Evolutionary conservation across 306 rosid species (phyloP), one percentile per base, ranked within the genome.

Genomic region (Oxytropis ochrocephala): DNA sequence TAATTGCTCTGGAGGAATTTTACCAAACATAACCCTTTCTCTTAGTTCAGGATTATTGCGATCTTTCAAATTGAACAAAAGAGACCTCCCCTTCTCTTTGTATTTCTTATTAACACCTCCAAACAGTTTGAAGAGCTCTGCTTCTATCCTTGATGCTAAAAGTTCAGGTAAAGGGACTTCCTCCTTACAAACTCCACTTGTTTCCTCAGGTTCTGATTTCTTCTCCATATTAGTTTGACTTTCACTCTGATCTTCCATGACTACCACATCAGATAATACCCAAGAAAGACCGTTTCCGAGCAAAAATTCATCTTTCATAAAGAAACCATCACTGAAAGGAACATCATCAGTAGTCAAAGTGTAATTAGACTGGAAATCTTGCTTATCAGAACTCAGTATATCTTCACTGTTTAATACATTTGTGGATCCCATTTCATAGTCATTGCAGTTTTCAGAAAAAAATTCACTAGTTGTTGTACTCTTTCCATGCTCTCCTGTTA

Each of bases 21-120:
- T 87, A 16, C 99, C 97, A 14, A 84, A 83, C 95, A 91, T 84
- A 58, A 95, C 97, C 82, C 91, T 84, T 81, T 95, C 97, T 67
- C 96, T 81, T 35, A 95, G 78, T 78, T 91, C 97, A 27, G 99
- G 99, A 80, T 95, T 95, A 74, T 70, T 95, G 66, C 91, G 94
- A 81, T 95, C 99, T 83, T 95, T 95, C 79, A 95, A 76, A 79
- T 95, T 95, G 82, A 95, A 95, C 67, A 95, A 48, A 77, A 95
- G 99, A 55, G 99, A 95, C 79, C 99, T 91, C 39, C 99, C 99
- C 83, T 86, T 95, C 84, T 95, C 99, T 75, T 95, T 95, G 82
- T 95, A 95, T 87, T 95, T 95, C 82, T 95, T 95, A 84, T 95
- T 95, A 77, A 89, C 99, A 74, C 99, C 99, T 51, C 91, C 88